phyloP scores from a whole-genome alignment of 2,329 filamentous ascomycete genomes.

The Colletotrichum melonis region DNA sequence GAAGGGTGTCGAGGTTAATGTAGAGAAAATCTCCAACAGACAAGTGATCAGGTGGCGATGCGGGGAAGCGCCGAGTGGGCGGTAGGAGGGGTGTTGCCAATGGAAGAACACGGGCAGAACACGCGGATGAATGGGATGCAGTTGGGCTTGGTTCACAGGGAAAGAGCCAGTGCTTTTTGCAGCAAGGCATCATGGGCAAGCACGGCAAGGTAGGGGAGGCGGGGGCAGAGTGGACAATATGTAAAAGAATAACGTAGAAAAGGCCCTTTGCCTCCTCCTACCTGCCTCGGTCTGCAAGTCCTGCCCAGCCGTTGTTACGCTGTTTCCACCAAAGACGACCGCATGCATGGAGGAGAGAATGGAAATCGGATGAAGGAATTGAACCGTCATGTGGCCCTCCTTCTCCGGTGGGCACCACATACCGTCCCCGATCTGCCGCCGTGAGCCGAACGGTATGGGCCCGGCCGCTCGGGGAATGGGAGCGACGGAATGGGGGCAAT shows the following conservation, averaged over 20 bases:
- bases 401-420: constrained; percentile 12
- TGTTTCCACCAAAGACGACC: not conserved
- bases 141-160: not conserved
- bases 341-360: constrained; percentile 10
- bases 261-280: too few species aligned
- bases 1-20: not conserved
- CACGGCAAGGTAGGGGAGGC: too few species aligned
- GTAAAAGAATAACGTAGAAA: constrained; percentile 1
- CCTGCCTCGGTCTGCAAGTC: too few species aligned
- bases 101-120: not conserved
- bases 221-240: not conserved
- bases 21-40: not conserved
- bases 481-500: not conserved
- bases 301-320: too few species aligned
- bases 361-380: constrained; percentile 21
- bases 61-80: not conserved
- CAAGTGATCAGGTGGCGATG: constrained; percentile 22
- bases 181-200: too few species aligned
- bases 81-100: not conserved
- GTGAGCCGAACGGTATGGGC: not conserved
- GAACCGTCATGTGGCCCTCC: constrained; percentile 22
- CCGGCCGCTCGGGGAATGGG: not conserved
- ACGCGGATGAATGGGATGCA: constrained; percentile 3
- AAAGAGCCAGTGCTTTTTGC: not conserved
- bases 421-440: not conserved